phyloP scores from a whole-genome alignment of 305 asterid genomes.

The Salvia sclarea region DNA sequence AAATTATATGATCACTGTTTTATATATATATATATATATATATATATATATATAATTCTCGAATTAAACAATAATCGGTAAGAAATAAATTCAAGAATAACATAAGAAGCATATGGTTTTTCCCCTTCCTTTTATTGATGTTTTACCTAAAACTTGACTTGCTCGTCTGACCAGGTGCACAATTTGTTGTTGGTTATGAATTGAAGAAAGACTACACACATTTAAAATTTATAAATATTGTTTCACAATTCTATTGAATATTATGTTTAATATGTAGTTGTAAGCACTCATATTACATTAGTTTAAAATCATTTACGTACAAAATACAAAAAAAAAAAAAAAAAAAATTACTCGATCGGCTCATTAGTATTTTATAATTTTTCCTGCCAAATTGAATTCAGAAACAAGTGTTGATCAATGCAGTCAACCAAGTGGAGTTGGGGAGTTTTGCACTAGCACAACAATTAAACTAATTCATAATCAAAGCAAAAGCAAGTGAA shows the following conservation, averaged over 20 bases:
- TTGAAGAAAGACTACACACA: not conserved
- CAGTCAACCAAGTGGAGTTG: conserved; percentile 32
- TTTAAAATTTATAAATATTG: not conserved
- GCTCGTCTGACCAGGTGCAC: not conserved
- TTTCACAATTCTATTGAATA: not conserved
- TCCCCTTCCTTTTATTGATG: not conserved
- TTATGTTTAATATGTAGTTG: not conserved
- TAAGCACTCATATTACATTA: too few relatives aligned
- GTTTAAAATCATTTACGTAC: too few relatives aligned
- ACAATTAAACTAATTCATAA: conserved; percentile 10
- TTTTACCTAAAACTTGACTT: conserved; percentile 19
- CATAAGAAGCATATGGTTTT: not conserved
- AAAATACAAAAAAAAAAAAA: too few relatives aligned
- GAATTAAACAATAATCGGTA: not conserved
- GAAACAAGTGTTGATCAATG: not conserved
- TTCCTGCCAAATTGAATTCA: not conserved
- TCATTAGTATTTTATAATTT: not conserved
- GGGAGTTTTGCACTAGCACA: conserved; percentile 18
- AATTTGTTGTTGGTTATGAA: not conserved
- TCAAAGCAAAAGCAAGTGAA: not conserved
- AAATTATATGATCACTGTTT: not conserved
- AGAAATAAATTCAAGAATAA: not conserved
- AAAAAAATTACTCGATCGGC: not conserved
- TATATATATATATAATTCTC: too few relatives aligned
- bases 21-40: too few relatives aligned